These are phyloP conservation scores for Nemania sp. DNA, from an alignment of 2,329 filamentous ascomycete genomes.

Conservation along the genomic window DNA sequence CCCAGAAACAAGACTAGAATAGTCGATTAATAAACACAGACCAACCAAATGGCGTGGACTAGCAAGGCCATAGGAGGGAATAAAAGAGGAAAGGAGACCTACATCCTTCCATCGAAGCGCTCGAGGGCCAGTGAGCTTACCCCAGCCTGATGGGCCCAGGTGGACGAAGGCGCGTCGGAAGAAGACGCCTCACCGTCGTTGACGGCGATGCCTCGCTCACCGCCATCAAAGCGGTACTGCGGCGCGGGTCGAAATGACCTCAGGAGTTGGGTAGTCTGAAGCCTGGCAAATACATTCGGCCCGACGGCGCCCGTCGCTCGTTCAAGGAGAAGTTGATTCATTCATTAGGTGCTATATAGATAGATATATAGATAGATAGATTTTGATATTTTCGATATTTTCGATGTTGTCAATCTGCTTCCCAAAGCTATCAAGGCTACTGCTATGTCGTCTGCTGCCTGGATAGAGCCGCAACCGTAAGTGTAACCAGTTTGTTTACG, in stretches of 20 bases:
- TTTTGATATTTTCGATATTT: constrained; percentile 23
- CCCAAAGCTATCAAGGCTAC: background rate
- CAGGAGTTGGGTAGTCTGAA: constrained; percentile 74
- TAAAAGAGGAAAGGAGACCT: constrained; percentile 46
- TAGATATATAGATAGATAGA: background rate
- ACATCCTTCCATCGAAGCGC: constrained; percentile 82
- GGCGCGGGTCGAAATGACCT: constrained; percentile 76
- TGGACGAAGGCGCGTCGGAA: constrained; percentile 52
- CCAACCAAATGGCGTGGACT: background rate
- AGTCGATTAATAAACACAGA: constrained; percentile 1
- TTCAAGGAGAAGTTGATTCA: constrained; percentile 81
- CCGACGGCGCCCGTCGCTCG: constrained; percentile 77
- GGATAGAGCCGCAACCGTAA: constrained; percentile 7
- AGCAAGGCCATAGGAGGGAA: background rate
- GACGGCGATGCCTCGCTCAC: constrained; percentile 55
- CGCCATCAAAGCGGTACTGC: constrained; percentile 77
- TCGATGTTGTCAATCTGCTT: background rate
- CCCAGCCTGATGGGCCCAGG: constrained; percentile 80
- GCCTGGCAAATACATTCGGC: constrained; percentile 72
- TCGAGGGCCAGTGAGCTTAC: constrained; percentile 85
- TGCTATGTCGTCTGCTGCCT: background rate
- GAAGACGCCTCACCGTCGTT: constrained; percentile 45
- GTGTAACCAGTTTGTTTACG: background rate
- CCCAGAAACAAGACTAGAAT: constrained; percentile 78
- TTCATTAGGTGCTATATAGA: constrained; percentile 64